Evolutionary conservation across 129 eudicot genomes (phyloP).

Genomic region (Erigeron canadensis): DNA sequence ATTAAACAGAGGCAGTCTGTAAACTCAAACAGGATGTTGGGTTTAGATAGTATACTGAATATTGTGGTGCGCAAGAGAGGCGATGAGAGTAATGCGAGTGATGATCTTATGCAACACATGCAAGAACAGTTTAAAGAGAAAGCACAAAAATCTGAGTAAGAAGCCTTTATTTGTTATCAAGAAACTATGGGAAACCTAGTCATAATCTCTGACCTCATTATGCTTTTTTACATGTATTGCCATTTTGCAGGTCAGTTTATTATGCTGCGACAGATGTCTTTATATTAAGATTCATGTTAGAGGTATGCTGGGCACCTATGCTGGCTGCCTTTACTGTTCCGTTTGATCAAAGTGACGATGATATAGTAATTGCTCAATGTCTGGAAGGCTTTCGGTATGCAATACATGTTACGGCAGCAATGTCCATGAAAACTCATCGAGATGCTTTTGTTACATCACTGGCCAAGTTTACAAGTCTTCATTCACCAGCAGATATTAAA

Average conservation of each 20-base stretch:
- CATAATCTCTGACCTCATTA: neutral
- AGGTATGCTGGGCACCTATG: conserved; percentile 99
- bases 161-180: conserved; percentile 14
- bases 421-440: conserved; percentile 99
- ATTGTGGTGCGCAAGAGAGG: conserved; percentile 88
- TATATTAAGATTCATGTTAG: conserved; percentile 93
- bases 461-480: conserved; percentile 94
- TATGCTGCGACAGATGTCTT: conserved; percentile 96
- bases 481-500: conserved; percentile 97
- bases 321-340: conserved; percentile 99
- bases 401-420: conserved; percentile 93
- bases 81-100: conserved; percentile 74
- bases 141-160: conserved; percentile 99
- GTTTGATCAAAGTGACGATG: conserved; percentile 96
- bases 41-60: conserved; percentile 85
- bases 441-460: conserved; percentile 97
- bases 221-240: conserved; percentile 26
- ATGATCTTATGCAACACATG: conserved; percentile 94
- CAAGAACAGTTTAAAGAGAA: conserved; percentile 98
- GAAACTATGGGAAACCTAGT: neutral
- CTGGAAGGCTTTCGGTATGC: conserved; percentile 95
- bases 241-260: conserved; percentile 84
- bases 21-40: conserved; percentile 81
- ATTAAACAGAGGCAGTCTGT: conserved; percentile 77
- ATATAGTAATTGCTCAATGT: conserved; percentile 65